Conservation (phyloP, 805 yeast genomes). For the Schwanniomyces sp. region DNA sequence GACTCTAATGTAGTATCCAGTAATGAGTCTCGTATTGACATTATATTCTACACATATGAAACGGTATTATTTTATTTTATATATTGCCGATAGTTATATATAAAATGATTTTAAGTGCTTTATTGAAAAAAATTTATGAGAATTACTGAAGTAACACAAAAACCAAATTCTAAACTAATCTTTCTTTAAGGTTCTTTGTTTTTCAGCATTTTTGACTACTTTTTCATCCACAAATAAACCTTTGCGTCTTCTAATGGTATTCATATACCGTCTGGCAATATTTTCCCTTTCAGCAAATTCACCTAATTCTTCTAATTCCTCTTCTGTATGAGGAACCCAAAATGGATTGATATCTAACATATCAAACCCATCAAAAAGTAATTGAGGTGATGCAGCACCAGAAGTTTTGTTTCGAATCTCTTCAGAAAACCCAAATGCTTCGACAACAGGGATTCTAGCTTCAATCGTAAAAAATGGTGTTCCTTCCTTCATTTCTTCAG, state of each 20-base stretch:
- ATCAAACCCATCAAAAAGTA: conserved; percentile 87
- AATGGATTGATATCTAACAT: conserved; percentile 90
- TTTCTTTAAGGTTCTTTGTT: conserved; percentile 84
- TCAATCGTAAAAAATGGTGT: conserved; percentile 90
- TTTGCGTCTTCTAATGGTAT: conserved; percentile 75
- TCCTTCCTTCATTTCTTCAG: conserved; percentile 97
- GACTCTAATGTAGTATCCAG: not conserved
- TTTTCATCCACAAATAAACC: conserved; percentile 90
- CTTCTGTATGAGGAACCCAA: conserved; percentile 99
- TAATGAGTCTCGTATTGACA: conserved; percentile 6
- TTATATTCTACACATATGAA: conserved; percentile 5
- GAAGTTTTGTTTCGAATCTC: conserved; percentile 91
- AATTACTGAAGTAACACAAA: not conserved
- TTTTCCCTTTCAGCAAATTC: conserved; percentile 91
- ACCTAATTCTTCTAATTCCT: conserved; percentile 91
- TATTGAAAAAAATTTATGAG: not conserved
- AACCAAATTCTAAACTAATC: conserved; percentile 35
- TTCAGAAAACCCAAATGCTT: conserved; percentile 95
- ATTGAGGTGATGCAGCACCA: conserved; percentile 96
- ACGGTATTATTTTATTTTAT: not conserved
- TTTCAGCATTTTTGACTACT: conserved; percentile 88
- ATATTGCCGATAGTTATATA: not conserved
- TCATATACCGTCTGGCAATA: conserved; percentile 85
- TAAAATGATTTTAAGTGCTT: not conserved
- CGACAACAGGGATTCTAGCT: conserved; percentile 88